Base-by-base conservation (phyloP, 345 rosid genomes). In the Camelina sativa region DNA sequence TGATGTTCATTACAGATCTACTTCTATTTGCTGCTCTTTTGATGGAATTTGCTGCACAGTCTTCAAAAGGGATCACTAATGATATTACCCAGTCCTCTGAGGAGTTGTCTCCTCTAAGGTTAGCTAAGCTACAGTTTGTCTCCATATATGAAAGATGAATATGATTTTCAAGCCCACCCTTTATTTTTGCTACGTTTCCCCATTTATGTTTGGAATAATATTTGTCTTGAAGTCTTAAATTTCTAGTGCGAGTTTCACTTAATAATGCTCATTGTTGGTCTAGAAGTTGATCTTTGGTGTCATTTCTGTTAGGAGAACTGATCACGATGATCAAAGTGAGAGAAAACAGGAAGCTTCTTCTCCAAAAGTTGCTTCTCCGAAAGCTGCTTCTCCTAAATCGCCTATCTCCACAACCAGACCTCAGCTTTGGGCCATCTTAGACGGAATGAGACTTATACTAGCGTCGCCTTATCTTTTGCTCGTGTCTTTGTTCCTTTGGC, bases 31-130 rank as follows among this genome's bases (percentile, higher is more conserved):
- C 98, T 79, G 92, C 97, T 67, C 37, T 91, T 43, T 80, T 93
- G 69, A 83, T 93, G 98, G 97, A 91, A 76, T 83, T 93, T 74
- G 98, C 98, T 73, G 94, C 98, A 44, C 96, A 83, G 70, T 79
- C 88, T 35, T 85, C 98, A 13, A 89, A 89, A 82, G 96, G 97
- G 69, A 91, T 93, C 78, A 65, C 67, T 76, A 86, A 77, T 62
- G 92, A 87, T 66, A 61, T 66, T 56, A 57, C 84, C 51, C 79
- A 80, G 73, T 71, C 71, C 65, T 81, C 94, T 76, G 92, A 91
- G 71, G 98, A 91, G 81, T 67, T 85, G 74, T 73, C 82, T 75
- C 92, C 97, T 34, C 69, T 88, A 67, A 87, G 89, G 97, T 93
- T 30, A 53, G 81, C 64, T 51, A 25, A 71, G 19, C 70, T 44